phyloP scores from a whole-genome alignment of 441 rosid genomes.

The Melianthus villosus region DNA sequence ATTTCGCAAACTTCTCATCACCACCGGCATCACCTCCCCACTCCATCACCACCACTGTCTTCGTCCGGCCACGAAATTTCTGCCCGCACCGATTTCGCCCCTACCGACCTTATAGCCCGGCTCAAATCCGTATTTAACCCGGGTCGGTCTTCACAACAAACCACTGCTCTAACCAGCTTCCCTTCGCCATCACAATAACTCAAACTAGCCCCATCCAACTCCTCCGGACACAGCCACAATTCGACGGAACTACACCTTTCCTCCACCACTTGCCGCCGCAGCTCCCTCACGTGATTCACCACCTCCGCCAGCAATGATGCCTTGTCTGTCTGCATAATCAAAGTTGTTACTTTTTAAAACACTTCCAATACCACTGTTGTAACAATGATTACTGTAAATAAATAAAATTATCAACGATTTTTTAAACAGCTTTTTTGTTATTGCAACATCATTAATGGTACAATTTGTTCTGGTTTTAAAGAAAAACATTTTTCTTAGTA shows the following conservation, averaged over 20 bases:
- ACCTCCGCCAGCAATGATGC: slow-evolving; percentile 81
- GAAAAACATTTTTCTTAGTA: too few species aligned
- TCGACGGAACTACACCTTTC: slow-evolving; percentile 6
- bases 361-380: too few species aligned
- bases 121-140: slow-evolving; percentile 27
- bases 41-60: slow-evolving; percentile 23
- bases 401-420: too few species aligned
- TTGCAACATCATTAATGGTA: too few species aligned
- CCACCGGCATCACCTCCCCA: slow-evolving; percentile 19
- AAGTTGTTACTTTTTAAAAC: too few species aligned
- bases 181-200: slow-evolving; percentile 9
- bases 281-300: slow-evolving; percentile 51
- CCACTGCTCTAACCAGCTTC: slow-evolving; percentile 18
- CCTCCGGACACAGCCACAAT: slow-evolving; percentile 27
- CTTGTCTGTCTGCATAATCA: slow-evolving; percentile 84
- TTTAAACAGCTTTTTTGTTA: too few species aligned
- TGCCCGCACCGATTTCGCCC: slow-evolving; percentile 25
- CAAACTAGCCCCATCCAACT: slow-evolving; percentile 28
- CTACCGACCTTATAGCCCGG: slow-evolving; percentile 18
- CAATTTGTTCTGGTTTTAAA: too few species aligned
- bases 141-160: slow-evolving; percentile 43
- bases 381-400: too few species aligned
- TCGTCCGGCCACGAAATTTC: slow-evolving; percentile 40
- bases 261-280: slow-evolving; percentile 21
- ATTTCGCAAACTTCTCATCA: slow-evolving; percentile 8